Evolutionary conservation across 106 monocot genomes (phyloP).

Genomic region (Dendrobium nobile): DNA sequence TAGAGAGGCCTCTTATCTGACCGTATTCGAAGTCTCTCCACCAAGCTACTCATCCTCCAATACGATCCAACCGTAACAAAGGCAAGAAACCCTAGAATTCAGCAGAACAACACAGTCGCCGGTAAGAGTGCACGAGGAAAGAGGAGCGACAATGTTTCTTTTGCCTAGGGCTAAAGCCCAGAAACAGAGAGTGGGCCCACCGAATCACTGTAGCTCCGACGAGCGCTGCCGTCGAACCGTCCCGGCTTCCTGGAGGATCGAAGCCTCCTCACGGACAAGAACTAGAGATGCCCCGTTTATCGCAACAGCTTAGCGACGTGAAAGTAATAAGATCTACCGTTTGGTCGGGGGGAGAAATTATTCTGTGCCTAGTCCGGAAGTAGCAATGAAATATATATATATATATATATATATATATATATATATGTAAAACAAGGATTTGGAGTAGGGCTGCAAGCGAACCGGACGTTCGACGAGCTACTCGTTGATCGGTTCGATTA

Average conservation of each 20-base stretch:
- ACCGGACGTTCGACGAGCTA: no score
- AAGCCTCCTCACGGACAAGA: neutral
- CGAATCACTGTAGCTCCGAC: neutral
- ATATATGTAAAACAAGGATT: no score
- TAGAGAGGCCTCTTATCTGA: constrained; percentile 75
- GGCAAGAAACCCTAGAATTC: constrained; percentile 4
- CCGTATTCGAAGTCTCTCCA: constrained; percentile 89
- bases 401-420: no score
- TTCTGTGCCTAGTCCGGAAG: no score
- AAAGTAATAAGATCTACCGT: no score
- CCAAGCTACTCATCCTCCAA: constrained; percentile 74
- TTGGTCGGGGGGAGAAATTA: no score
- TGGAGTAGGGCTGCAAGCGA: no score
- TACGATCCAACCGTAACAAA: neutral
- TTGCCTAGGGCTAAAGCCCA: constrained; percentile 4
- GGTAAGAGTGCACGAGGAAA: neutral
- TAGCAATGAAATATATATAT: no score
- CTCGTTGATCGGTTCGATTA: no score
- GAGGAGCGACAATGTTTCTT: neutral
- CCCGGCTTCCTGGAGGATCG: neutral
- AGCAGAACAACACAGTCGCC: neutral
- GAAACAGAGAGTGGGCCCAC: neutral
- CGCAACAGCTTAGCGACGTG: neutral
- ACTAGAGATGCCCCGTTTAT: neutral
- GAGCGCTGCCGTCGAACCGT: neutral